Evolutionary conservation across 805 yeast genomes (phyloP), one percentile per base, ranked within the genome.

Genomic region (Priceomyces melissophilus): DNA sequence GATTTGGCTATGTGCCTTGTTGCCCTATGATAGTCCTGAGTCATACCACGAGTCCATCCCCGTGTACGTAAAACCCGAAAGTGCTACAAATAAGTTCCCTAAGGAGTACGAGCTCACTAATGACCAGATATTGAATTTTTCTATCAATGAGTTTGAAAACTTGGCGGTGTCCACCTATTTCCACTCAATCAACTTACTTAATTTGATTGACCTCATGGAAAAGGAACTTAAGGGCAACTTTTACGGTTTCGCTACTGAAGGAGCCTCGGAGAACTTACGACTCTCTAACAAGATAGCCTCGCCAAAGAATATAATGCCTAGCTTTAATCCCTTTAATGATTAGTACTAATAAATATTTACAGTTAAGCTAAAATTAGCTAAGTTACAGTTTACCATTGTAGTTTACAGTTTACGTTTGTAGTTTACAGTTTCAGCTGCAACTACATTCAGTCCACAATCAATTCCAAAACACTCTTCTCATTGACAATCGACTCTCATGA

Each of bases 131-230:
- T 55, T 68, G 44, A 65, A 70, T 40, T 74, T 75, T 31, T 65
- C 69, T 1, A 62, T 71, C 15, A 70, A 67, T 33, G 76, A 72
- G 41, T 63, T 77, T 42, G 61, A 57, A 12, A 63, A 60, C 33
- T 58, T 76, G 37, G 45, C 64, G 3, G 50, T 53, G 16, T 77
- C 80, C 10, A 71, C 67, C 41, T 73, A 71, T 51, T 78, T 78
- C 65, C 83, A 78, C 47, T 71, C 72, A 52, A 65, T 66, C 32
- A 75, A 76, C 42, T 68, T 78, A 47, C 52, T 58, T 36, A 76
- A 73, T 52, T 65, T 78, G 47, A 60, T 78, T 29, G 63, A 65
- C 7, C 62, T 71, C 58, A 67, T 77, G 45, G 57, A 62, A 34
- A 57, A 54, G 32, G 81, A 78, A 43, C 49, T 65, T 10, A 47